Evolutionary conservation across 164 flowering plant species (phyloP), one percentile per base, ranked within the genome.

Genomic region (Annona cherimola): DNA sequence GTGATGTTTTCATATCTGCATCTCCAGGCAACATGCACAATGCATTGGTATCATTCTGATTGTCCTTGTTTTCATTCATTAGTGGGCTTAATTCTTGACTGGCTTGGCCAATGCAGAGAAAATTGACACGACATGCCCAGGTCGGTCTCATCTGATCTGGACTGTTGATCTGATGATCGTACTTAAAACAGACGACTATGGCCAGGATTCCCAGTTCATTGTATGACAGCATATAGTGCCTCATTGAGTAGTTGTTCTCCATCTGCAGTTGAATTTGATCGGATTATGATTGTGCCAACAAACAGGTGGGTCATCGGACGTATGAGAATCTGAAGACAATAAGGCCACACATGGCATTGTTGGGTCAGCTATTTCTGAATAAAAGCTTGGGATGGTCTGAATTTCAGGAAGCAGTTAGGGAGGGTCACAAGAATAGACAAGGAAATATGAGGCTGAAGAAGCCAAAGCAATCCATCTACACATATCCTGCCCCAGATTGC

Each of bases 11-110:
- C 86, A 82, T 96, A 74, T 96, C 99, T 39, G 99, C 99, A 54
- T 96, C 99, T 41, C 99, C 98, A 0, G 99, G 99, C 70, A 96
- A 96, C 71, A 96, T 96, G 99, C 99, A 96, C 82, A 96, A 96
- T 81, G 98, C 99, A 6, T 46, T 96, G 97, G 99, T 95, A 82
- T 78, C 82, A 74, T 44, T 50, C 62, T 5, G 35, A 26, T 26
- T 42, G 11, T n/a, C 46, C 8, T 66, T 44, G 7, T 39, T 50
- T 50, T 7, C 7, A 2, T 16, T 50, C 35, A 26, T 26, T 26
- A 26, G 35, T 26, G 35, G 35, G 35, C 35, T 26, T 26, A 26
- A 26, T 26, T 26, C 35, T 26, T 26, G 35, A 26, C 35, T 26
- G 35, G 35, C 35, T 26, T 26, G 35, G 35, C 35, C 35, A 26